Evolutionary conservation across 164 flowering plant genomes (phyloP).

Genomic region (Warburgia ugandensis): DNA sequence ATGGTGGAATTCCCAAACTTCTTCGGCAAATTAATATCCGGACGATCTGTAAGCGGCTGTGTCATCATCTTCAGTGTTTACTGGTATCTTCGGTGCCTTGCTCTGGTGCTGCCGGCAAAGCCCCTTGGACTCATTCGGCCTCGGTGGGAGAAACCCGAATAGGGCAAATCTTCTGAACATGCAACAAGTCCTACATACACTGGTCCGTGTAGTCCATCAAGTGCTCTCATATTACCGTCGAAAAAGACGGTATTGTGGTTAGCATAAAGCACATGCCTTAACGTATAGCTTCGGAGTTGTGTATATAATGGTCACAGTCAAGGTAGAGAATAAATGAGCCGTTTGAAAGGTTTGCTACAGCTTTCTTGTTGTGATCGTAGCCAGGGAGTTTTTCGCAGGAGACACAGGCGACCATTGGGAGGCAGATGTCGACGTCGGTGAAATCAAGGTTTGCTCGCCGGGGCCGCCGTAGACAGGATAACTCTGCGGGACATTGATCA

Average conservation of each 20-base stretch:
- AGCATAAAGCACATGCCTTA: slow-evolving; percentile 43
- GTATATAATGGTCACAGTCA: slow-evolving; percentile 43
- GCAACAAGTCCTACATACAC: slow-evolving; percentile 89
- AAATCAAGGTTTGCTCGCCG: slow-evolving; percentile 24
- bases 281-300: slow-evolving; percentile 29
- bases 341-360: slow-evolving; percentile 39
- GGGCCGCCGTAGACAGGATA: slow-evolving; percentile 20
- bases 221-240: slow-evolving; percentile 72
- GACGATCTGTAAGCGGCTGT: slow-evolving; percentile 43
- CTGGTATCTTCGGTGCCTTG: slow-evolving; percentile 16
- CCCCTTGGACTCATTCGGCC: slow-evolving; percentile 58
- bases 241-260: slow-evolving; percentile 46
- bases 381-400: slow-evolving; percentile 40
- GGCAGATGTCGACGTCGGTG: slow-evolving; percentile 29
- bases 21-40: slow-evolving; percentile 53
- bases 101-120: slow-evolving; percentile 45
- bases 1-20: slow-evolving; percentile 70
- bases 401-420: slow-evolving; percentile 38
- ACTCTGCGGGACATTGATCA: slow-evolving; percentile 29
- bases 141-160: slow-evolving; percentile 77
- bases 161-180: slow-evolving; percentile 77
- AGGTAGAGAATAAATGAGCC: slow-evolving; percentile 42
- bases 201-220: slow-evolving; percentile 89
- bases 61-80: slow-evolving; percentile 35
- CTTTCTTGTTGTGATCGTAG: slow-evolving; percentile 43